Evolutionary conservation across 108 stramenopile genomes (phyloP), one percentile per base, ranked within the genome.

Genomic region (Discostella stelligeroides): DNA sequence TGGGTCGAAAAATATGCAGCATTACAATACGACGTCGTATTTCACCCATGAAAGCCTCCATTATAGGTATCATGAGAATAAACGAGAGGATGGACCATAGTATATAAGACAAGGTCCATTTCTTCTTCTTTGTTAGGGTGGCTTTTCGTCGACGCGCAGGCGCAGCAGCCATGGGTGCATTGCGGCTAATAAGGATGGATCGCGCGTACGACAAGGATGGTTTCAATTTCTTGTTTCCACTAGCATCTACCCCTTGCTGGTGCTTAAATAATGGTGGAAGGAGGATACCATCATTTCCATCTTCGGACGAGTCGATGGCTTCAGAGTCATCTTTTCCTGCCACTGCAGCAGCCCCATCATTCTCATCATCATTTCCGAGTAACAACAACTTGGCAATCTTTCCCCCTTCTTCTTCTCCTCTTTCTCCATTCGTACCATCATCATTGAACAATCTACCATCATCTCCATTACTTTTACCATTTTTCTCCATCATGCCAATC

Each of bases 391-490:
- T 46, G 7, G 53, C 18, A 40, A 63, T 72, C 14, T n/a, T n/a
- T n/a, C n/a, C n/a, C n/a, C n/a, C n/a, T n/a, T n/a, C n/a, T n/a
- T n/a, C n/a, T n/a, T n/a, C n/a, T n/a, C n/a, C n/a, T n/a, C n/a
- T n/a, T n/a, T n/a, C n/a, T n/a, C n/a, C n/a, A n/a, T n/a, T n/a
- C n/a, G n/a, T n/a, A n/a, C 62, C 42, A 56, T 38, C 63, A 57
- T 63, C 56, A 23, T 43, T 62, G n/a, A n/a, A n/a, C n/a, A n/a
- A n/a, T n/a, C n/a, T n/a, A n/a, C n/a, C n/a, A 15, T 27, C 34
- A 64, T 72, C 70, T 30, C 63, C 72, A 58, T 57, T 64, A 17
- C 57, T 40, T 4, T 56, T 43, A 21, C 34, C 56, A 7, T 54
- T 39, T 45, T 45, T 10, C 43, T 23, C 55, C 38, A 28, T 42